A percentile compares a stretch with the other conserved stretches of the same genome.
Conservation (phyloP, 176 grass and related monocot species). For the Thinopyrum elongatum region DNA sequence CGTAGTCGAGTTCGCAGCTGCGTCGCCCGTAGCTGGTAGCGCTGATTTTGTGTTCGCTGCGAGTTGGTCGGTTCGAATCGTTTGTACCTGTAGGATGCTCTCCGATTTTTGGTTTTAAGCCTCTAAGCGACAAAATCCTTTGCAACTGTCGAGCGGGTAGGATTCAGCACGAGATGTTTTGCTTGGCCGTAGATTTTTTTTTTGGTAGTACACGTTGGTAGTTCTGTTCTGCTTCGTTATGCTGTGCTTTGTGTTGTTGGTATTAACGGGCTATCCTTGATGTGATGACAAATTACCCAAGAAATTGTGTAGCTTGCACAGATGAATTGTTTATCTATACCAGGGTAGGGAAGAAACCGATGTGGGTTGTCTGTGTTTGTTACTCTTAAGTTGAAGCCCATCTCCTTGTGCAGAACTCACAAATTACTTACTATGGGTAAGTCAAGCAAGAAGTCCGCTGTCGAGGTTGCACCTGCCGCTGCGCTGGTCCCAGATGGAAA, state of each 20-base stretch:
- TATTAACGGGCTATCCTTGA: not conserved
- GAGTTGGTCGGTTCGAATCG: not conserved
- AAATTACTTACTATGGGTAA: conserved; percentile 30
- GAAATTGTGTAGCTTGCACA: not conserved
- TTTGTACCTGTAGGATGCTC: not conserved
- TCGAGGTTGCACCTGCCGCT: conserved; percentile 18
- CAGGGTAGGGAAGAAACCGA: not conserved
- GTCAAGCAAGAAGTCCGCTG: conserved; percentile 45
- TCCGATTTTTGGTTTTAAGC: not conserved
- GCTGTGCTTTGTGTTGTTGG: not conserved
- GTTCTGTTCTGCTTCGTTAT: not conserved
- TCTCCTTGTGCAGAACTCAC: conserved; percentile 9
- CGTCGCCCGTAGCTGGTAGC: not conserved
- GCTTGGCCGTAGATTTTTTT: not conserved
- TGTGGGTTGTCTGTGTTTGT: not conserved
- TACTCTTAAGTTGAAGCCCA: not conserved
- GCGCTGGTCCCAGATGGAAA: conserved; percentile 18
- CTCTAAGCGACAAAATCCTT: not conserved
- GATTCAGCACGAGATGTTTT: not conserved
- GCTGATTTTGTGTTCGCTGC: not conserved
- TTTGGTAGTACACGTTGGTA: not conserved
- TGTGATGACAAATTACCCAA: not conserved
- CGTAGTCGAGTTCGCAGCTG: not conserved
- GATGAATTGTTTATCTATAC: not conserved
- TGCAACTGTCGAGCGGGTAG: not conserved